phyloP scores from a whole-genome alignment of 2,329 filamentous ascomycete species.

The Paracamarosporium sp. region DNA sequence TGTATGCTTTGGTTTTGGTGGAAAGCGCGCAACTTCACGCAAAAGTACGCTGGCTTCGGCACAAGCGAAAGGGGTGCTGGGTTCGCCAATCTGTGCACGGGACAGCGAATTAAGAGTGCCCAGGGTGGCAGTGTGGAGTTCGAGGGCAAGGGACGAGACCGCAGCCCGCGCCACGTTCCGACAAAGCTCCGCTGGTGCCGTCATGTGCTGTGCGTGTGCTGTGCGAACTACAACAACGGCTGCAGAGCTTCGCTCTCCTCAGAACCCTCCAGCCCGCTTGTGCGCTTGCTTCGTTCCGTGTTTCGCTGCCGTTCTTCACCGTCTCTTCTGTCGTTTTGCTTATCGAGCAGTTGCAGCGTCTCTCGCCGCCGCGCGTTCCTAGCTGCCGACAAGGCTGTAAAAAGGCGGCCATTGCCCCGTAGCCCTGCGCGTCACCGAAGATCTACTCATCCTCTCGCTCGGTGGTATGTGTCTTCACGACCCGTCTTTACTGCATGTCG shows the following conservation, averaged over 20 bases:
- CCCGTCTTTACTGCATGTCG: background rate
- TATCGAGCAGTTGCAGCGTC: background rate
- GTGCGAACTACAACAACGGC: background rate
- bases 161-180: slow-evolving; percentile 1
- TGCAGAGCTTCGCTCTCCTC: background rate
- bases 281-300: background rate
- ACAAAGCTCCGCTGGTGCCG: background rate
- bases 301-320: background rate
- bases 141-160: background rate
- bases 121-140: background rate
- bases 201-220: background rate
- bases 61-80: background rate
- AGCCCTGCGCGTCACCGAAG: background rate
- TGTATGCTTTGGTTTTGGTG: background rate
- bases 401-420: background rate
- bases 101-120: background rate
- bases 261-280: background rate
- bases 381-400: background rate
- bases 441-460: background rate
- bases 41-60: background rate
- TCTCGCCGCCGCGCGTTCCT: background rate
- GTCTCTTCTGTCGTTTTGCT: background rate
- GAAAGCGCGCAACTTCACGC: background rate
- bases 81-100: background rate
- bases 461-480: background rate